phyloP scores from a whole-genome alignment of 805 yeast genomes.

The Metschnikowia continentalis region DNA sequence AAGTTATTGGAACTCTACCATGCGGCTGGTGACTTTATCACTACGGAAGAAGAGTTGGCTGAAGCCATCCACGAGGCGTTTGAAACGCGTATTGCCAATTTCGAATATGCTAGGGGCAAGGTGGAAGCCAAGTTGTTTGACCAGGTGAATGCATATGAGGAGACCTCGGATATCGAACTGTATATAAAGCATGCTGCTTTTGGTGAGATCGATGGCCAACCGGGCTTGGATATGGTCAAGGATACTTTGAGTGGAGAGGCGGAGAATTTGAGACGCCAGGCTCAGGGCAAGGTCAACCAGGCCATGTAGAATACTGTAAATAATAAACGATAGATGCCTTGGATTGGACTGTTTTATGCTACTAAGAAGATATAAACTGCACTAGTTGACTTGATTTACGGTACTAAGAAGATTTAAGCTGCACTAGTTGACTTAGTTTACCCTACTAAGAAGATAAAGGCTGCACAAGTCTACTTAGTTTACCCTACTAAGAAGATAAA shows the following conservation, averaged over 20 bases:
- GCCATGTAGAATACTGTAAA: slow-evolving; percentile 11
- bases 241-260: slow-evolving; percentile 38
- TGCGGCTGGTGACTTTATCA: slow-evolving; percentile 61
- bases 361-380: too few relatives aligned
- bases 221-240: slow-evolving; percentile 37
- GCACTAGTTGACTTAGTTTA: too few relatives aligned
- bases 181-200: slow-evolving; percentile 33
- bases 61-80: slow-evolving; percentile 57
- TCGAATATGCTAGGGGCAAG: slow-evolving; percentile 30
- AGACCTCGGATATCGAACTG: slow-evolving; percentile 28
- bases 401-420: too few relatives aligned
- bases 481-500: too few relatives aligned
- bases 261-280: slow-evolving; percentile 35
- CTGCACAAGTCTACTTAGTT: too few relatives aligned
- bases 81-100: slow-evolving; percentile 33
- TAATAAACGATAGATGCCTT: background rate
- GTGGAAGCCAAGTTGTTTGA: slow-evolving; percentile 36
- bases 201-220: slow-evolving; percentile 40
- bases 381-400: too few relatives aligned
- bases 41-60: slow-evolving; percentile 64
- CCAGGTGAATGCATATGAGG: slow-evolving; percentile 25
- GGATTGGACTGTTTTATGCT: too few relatives aligned
- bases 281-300: slow-evolving; percentile 29
- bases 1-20: slow-evolving; percentile 69
- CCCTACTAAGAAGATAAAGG: too few relatives aligned